These are phyloP conservation scores for Salix viminalis DNA, from an alignment of 345 rosid species.

Conservation along the genomic window DNA sequence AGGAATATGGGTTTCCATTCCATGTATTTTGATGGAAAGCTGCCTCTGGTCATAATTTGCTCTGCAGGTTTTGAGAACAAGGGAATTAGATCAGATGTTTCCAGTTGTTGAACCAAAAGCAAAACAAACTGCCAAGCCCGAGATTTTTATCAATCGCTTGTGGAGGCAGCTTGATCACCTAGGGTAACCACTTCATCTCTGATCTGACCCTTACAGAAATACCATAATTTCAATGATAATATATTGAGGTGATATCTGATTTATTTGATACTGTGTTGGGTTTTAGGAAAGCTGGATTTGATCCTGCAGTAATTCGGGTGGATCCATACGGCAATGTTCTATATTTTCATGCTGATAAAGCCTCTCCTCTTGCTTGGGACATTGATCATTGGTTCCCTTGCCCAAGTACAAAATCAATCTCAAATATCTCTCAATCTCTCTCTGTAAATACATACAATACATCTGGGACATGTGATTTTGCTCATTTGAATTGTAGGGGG, in stretches of 20 bases:
- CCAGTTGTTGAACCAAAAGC: slow-evolving; percentile 70
- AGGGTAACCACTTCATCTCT: slow-evolving; percentile 42
- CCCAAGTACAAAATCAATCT: slow-evolving; percentile 47
- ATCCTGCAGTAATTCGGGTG: slow-evolving; percentile 78
- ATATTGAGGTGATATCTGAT: slow-evolving; percentile 1
- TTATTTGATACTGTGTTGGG: neutral
- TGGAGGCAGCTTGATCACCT: slow-evolving; percentile 95
- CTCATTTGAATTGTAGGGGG: slow-evolving; percentile 54
- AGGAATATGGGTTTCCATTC: neutral
- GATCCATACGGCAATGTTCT: slow-evolving; percentile 88
- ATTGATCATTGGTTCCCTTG: slow-evolving; percentile 96
- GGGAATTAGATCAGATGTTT: slow-evolving; percentile 57
- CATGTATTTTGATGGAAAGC: neutral
- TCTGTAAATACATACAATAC: neutral
- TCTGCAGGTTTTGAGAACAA: slow-evolving; percentile 42
- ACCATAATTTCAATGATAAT: neutral
- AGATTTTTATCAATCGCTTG: slow-evolving; percentile 58
- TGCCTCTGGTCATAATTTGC: neutral
- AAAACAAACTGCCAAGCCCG: slow-evolving; percentile 59
- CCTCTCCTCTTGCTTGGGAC: slow-evolving; percentile 97
- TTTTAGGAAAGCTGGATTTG: slow-evolving; percentile 91
- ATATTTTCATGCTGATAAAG: slow-evolving; percentile 83
- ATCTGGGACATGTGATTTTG: neutral
- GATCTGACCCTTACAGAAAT: neutral
- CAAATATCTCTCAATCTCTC: neutral